These are phyloP conservation scores for Capsella bursapastoris DNA, from an alignment of 345 rosid genomes.

Conservation along the genomic window DNA sequence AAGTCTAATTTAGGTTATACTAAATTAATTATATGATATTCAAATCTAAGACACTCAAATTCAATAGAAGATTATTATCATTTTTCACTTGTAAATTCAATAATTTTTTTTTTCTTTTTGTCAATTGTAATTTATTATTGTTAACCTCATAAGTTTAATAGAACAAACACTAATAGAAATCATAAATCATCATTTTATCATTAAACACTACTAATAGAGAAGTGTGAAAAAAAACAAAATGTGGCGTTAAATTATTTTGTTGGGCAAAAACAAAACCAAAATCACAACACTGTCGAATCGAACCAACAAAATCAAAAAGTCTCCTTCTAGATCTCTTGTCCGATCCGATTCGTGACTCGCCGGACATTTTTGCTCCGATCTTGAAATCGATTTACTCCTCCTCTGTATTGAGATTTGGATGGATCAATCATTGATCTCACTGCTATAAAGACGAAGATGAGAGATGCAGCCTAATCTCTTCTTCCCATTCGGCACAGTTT, in stretches of 20 bases:
- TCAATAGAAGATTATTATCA: too few relatives aligned
- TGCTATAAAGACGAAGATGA: conserved; percentile 40
- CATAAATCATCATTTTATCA: too few relatives aligned
- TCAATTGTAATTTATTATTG: too few relatives aligned
- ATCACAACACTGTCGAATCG: background rate
- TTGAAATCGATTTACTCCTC: background rate
- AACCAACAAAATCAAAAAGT: background rate
- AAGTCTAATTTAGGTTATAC: too few relatives aligned
- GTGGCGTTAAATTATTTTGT: background rate
- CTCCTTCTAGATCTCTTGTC: background rate
- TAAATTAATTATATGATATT: too few relatives aligned
- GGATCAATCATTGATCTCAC: conserved; percentile 4
- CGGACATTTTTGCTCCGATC: background rate
- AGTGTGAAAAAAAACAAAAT: too few relatives aligned
- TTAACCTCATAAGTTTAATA: too few relatives aligned
- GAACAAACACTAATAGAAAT: too few relatives aligned
- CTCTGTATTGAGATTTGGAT: conserved; percentile 2
- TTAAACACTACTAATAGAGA: too few relatives aligned
- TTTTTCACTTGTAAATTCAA: too few relatives aligned
- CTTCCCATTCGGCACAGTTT: conserved; percentile 65
- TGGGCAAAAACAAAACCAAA: background rate
- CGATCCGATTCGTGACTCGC: background rate
- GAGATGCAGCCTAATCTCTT: conserved; percentile 85
- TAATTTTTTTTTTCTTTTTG: too few relatives aligned
- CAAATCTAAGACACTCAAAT: too few relatives aligned